A percentile compares a stretch with the other conserved stretches of the same genome.
Conservation (phyloP, 129 eudicot species). For the Helichrysum umbraculigerum region DNA sequence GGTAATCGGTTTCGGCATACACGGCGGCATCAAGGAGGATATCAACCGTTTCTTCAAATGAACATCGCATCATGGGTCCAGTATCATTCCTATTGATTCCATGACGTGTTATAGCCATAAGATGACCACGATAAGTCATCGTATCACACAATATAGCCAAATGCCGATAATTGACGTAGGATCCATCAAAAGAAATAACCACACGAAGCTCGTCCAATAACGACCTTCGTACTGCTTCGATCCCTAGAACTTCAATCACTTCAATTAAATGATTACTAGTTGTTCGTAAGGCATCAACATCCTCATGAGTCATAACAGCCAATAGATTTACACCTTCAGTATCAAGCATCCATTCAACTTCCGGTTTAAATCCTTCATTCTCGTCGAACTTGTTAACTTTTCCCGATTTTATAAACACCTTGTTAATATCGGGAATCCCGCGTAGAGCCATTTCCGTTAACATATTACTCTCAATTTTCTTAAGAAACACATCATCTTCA, state of each 20-base stretch:
- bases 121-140: constrained; percentile 95
- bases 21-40: constrained; percentile 99
- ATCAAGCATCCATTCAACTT: constrained; percentile 93
- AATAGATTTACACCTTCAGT: constrained; percentile 97
- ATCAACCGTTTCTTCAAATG: constrained; percentile 94
- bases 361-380: constrained; percentile 73
- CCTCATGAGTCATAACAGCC: constrained; percentile 89
- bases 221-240: constrained; percentile 91
- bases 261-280: constrained; percentile 95
- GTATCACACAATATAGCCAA: constrained; percentile 93
- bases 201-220: constrained; percentile 91
- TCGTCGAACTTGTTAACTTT: constrained; percentile 79
- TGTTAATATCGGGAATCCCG: constrained; percentile 92
- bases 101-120: constrained; percentile 98
- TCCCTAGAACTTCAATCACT: constrained; percentile 93
- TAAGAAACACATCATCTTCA: constrained; percentile 94
- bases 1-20: constrained; percentile 76
- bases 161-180: constrained; percentile 89
- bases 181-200: constrained; percentile 93
- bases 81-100: constrained; percentile 92
- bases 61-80: constrained; percentile 98
- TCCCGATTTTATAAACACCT: constrained; percentile 81
- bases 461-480: constrained; percentile 92
- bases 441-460: constrained; percentile 93
- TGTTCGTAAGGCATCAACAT: constrained; percentile 83